phyloP scores from a whole-genome alignment of 345 rosid genomes.

The Eucalyptus cloeziana region DNA sequence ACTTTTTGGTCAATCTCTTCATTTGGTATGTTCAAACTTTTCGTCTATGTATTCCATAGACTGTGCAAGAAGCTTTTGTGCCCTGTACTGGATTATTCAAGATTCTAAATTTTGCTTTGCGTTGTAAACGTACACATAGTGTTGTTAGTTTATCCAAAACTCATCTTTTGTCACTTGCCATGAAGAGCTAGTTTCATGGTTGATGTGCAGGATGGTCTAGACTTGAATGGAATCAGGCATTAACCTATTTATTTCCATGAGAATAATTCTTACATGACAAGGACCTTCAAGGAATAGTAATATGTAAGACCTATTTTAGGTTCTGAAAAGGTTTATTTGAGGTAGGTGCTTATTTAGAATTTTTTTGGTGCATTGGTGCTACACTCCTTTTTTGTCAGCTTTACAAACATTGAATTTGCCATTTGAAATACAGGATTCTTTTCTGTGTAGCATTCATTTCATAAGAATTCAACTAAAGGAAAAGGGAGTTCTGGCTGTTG shows the following conservation, averaged over 20 bases:
- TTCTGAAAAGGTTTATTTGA: background rate
- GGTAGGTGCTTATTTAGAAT: background rate
- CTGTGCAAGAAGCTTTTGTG: background rate
- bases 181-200: background rate
- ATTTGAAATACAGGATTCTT: background rate
- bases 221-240: background rate
- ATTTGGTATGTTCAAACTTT: conserved; percentile 34
- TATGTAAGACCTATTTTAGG: background rate
- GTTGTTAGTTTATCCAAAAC: background rate
- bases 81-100: background rate
- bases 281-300: background rate
- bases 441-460: background rate
- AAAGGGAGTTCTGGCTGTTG: background rate
- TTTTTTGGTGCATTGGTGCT: background rate
- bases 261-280: background rate
- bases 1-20: conserved; percentile 41
- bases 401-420: background rate
- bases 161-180: background rate
- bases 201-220: background rate
- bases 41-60: background rate
- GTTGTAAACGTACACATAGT: background rate
- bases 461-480: background rate
- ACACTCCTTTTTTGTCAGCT: background rate
- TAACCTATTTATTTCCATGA: background rate
- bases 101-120: background rate